Base-by-base conservation (phyloP, 2,329 filamentous ascomycete species). In the Pseudogymnoascus sp. region DNA sequence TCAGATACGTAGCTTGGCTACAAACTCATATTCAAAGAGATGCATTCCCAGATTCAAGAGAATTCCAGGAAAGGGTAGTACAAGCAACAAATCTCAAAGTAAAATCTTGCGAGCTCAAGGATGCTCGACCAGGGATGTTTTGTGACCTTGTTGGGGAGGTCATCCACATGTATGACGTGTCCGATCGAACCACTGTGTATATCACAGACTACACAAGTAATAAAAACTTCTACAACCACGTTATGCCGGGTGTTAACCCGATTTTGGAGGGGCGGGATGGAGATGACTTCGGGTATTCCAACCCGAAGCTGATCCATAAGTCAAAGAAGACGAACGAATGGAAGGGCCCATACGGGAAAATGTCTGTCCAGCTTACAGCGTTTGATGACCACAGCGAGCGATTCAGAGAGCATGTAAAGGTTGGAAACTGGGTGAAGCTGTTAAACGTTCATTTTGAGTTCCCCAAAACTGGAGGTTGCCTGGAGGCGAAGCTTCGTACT, bases 141-240 rank as follows among this genome's bases (percentile, higher is more conserved):
- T 84, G 82, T 68, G 85, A 96, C 70, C 71, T 95, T 1, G 77
- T 90, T 16, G 91, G 83, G 1, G 82, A 92, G 70, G 84, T 96
- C 2, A 81, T 92, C 55, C 85, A 81, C 66, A 76, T 80, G 0
- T 83, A 78, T 66, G 70, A 75, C 12, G 72, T 68, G 25, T 72
- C 75, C 39, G 78, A 73, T 35, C 82, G 75, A 62, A 74, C 83
- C 11, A 83, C 84, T 4, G 66, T 96, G 0, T 92, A 92, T 78
- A 77, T 96, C 16, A 89, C 90, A 0, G 92, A 97, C 73, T 96
- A 92, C 72, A 95, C 91, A 0, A 76, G 83, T 60, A 91, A 97
- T 69, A 70, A 78, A 0, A 64, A 69, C 0, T 85, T 97, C 63
- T 87, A 81, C 66, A 67, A 66, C 66, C 73, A 76, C 58, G 68